phyloP scores from a whole-genome alignment of 2,329 filamentous ascomycete species.

The Hortaea sp. region DNA sequence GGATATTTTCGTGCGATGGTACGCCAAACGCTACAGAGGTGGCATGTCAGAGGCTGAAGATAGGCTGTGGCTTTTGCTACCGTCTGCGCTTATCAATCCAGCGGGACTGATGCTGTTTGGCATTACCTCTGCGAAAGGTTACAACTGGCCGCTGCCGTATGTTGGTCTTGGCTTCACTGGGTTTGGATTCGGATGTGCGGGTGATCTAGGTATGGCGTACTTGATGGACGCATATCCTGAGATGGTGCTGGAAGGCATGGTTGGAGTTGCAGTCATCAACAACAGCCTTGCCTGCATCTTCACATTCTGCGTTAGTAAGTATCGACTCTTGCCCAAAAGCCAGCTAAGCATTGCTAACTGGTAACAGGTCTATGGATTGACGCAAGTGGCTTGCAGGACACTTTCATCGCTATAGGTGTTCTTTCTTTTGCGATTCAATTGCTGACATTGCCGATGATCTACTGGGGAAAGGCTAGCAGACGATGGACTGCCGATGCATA shows the following conservation, averaged over 20 bases:
- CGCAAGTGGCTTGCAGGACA: constrained; percentile 34
- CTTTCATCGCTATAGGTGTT: constrained; percentile 44
- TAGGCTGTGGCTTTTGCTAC: constrained; percentile 42
- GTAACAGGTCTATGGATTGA: constrained; percentile 35
- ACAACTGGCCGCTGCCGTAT: constrained; percentile 44
- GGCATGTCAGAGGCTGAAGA: constrained; percentile 48
- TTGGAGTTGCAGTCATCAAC: constrained; percentile 48
- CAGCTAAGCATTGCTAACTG: too few relatives aligned
- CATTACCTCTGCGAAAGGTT: constrained; percentile 41
- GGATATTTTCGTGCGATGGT: constrained; percentile 47
- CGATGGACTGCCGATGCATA: constrained; percentile 34
- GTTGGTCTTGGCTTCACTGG: constrained; percentile 48
- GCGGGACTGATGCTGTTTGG: constrained; percentile 45
- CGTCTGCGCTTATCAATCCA: constrained; percentile 42
- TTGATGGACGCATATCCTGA: constrained; percentile 48
- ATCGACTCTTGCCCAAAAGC: background rate
- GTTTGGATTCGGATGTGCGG: constrained; percentile 50
- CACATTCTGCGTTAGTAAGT: constrained; percentile 34
- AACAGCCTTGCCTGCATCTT: constrained; percentile 46
- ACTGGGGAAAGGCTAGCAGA: constrained; percentile 42
- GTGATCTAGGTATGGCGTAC: constrained; percentile 43
- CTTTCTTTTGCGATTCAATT: constrained; percentile 43
- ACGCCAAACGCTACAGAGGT: constrained; percentile 40
- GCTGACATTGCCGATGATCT: constrained; percentile 44
- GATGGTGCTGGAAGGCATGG: constrained; percentile 50